phyloP scores from a whole-genome alignment of 1,139 yeast species.

The Magnusiomyces magnusii region DNA sequence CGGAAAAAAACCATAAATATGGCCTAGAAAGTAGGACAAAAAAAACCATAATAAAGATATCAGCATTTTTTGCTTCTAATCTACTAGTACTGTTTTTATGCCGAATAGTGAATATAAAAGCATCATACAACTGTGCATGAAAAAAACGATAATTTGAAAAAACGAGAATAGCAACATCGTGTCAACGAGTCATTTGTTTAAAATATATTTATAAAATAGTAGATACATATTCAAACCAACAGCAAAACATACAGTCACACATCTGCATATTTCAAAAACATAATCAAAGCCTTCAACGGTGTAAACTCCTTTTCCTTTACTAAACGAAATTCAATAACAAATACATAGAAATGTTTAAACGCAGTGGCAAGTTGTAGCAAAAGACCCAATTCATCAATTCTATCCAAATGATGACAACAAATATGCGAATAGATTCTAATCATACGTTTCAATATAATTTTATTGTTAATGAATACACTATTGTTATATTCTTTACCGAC shows the following conservation, averaged over 20 bases:
- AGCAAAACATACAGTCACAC: neutral
- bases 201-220: neutral
- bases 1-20: no score
- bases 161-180: no score
- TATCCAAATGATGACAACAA: slow-evolving; percentile 96
- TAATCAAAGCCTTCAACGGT: slow-evolving; percentile 81
- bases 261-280: slow-evolving; percentile 46
- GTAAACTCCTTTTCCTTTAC: slow-evolving; percentile 80
- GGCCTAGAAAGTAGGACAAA: no score
- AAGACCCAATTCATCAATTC: slow-evolving; percentile 81
- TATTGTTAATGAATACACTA: slow-evolving; percentile 53
- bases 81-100: no score
- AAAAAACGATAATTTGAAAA: no score
- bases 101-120: no score
- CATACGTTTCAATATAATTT: slow-evolving; percentile 79
- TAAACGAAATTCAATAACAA: slow-evolving; percentile 74
- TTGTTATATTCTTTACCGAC: slow-evolving; percentile 70
- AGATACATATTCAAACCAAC: neutral
- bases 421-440: slow-evolving; percentile 98
- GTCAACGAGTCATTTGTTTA: no score
- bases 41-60: no score
- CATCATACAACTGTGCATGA: no score
- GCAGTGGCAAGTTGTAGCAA: slow-evolving; percentile 92
- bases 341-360: slow-evolving; percentile 86
- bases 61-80: no score